A percentile compares a stretch with the other conserved stretches of the same genome.
Conservation (phyloP, 2,329 filamentous ascomycete species). For the Fusarium sp. region DNA sequence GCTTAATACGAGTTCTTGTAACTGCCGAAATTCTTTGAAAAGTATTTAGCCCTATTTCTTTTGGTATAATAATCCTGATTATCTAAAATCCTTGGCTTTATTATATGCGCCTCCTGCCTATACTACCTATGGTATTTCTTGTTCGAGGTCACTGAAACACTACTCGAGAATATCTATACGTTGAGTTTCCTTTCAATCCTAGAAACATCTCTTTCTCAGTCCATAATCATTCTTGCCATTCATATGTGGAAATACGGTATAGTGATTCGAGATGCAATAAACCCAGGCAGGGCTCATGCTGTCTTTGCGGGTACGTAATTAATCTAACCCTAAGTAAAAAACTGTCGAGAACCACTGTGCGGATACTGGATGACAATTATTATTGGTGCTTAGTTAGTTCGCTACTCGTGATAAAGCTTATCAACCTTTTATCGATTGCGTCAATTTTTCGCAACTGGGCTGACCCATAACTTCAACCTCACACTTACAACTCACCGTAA, state of each 20-base stretch:
- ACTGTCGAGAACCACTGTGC: not conserved
- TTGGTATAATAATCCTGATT: not conserved
- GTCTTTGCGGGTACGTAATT: not conserved
- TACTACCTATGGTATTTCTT: too few species aligned
- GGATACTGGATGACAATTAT: not conserved
- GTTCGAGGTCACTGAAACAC: not conserved
- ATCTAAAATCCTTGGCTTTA: not conserved
- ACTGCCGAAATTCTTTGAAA: not conserved
- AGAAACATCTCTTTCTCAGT: not conserved
- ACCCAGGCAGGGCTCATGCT: not conserved
- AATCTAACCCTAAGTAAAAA: not conserved
- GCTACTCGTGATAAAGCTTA: not conserved
- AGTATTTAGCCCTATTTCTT: not conserved
- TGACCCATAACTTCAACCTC: not conserved
- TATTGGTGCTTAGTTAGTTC: not conserved
- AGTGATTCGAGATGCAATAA: not conserved
- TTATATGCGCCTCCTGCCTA: not conserved
- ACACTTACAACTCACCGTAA: not conserved
- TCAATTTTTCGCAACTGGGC: conserved; percentile 24
- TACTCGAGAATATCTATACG: too few species aligned
- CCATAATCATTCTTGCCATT: not conserved
- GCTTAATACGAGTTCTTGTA: not conserved
- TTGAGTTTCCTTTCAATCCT: not conserved
- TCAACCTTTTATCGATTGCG: conserved; percentile 19
- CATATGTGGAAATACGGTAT: not conserved